Evolutionary conservation across 306 rosid genomes (phyloP).

Genomic region (Lagenaria siceraria): DNA sequence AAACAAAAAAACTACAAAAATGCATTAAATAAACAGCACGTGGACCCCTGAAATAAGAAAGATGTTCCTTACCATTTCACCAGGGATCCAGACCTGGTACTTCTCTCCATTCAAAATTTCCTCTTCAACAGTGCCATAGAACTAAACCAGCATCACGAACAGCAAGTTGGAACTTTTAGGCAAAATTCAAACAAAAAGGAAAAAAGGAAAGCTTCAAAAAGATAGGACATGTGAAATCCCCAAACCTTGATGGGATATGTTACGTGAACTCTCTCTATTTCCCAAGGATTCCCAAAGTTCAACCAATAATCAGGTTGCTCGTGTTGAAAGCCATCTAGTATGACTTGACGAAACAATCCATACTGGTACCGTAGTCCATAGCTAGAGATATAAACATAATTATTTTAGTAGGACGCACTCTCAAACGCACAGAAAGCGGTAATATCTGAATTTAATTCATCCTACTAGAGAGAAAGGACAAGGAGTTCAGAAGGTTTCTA

Average conservation of each 20-base stretch:
- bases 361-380: constrained; percentile 60
- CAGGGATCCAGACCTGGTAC: constrained; percentile 46
- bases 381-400: constrained; percentile 14
- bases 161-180: constrained; percentile 12
- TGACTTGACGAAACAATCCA: constrained; percentile 62
- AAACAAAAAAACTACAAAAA: not conserved
- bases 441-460: not conserved
- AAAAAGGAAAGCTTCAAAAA: constrained; percentile 9
- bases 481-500: not conserved
- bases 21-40: not conserved
- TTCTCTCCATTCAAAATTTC: constrained; percentile 31
- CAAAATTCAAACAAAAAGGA: not conserved
- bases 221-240: constrained; percentile 8
- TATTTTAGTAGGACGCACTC: not conserved
- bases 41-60: not conserved
- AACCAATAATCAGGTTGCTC: constrained; percentile 77
- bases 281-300: constrained; percentile 79
- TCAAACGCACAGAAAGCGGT: not conserved
- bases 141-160: constrained; percentile 22
- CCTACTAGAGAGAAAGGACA: not conserved
- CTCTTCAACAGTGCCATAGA: constrained; percentile 50
- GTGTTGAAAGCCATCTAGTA: constrained; percentile 60
- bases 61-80: constrained; percentile 39
- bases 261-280: constrained; percentile 56
- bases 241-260: constrained; percentile 65